A percentile compares a stretch with the other conserved stretches of the same genome.
phyloP scores from a whole-genome alignment of 75 land plant species.

The Azolla pinnata region DNA sequence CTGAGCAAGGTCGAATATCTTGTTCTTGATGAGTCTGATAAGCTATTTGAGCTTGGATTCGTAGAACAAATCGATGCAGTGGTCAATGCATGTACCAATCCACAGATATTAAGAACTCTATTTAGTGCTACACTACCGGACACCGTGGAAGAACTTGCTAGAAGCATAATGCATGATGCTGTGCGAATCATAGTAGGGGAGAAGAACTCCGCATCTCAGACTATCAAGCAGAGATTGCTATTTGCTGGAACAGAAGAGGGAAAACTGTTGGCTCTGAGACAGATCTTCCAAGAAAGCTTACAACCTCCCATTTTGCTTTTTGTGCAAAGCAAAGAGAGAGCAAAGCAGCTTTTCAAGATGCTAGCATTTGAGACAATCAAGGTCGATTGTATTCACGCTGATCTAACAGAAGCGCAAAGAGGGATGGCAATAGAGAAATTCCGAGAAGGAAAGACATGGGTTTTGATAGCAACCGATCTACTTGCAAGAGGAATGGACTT shows the following conservation, averaged over 20 bases:
- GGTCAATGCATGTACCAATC: conserved; percentile 82
- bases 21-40: conserved; percentile 92
- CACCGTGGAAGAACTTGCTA: conserved; percentile 86
- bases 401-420: conserved; percentile 66
- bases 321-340: conserved; percentile 95
- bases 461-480: conserved; percentile 89
- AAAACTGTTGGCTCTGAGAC: conserved; percentile 82
- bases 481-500: conserved; percentile 94
- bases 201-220: conserved; percentile 83
- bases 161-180: conserved; percentile 90
- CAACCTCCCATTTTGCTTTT: conserved; percentile 77
- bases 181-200: conserved; percentile 75
- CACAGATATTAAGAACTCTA: conserved; percentile 65
- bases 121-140: conserved; percentile 97
- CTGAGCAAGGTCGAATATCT: conserved; percentile 88
- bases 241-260: conserved; percentile 94
- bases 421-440: conserved; percentile 85
- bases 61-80: conserved; percentile 81
- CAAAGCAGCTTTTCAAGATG: conserved; percentile 74
- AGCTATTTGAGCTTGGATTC: conserved; percentile 89
- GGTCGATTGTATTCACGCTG: conserved; percentile 81
- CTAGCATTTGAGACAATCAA: conserved; percentile 55
- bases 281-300: conserved; percentile 76
- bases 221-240: conserved; percentile 58
- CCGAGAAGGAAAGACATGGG: conserved; percentile 89